Base-by-base conservation (phyloP, 2,329 filamentous ascomycete genomes). In the Coniochaeta sp. region DNA sequence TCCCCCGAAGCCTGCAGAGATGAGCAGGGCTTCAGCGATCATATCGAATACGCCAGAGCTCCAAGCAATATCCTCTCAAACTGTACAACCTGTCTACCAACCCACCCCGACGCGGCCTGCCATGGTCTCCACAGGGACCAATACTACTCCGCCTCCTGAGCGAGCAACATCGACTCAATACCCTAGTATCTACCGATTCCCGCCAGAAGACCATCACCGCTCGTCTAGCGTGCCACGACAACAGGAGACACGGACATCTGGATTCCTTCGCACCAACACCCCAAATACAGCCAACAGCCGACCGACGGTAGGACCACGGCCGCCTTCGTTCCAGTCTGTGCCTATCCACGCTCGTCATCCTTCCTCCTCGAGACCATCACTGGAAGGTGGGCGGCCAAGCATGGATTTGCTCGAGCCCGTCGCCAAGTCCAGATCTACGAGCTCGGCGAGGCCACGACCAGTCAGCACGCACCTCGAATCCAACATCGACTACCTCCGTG, bases 381-480 rank as follows among this genome's bases (percentile, higher is more conserved):
- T 92, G 27, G 87, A 95, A 67, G 77, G 78, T 32, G 76, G 79
- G 14, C 79, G 87, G n/a, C 85, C 88, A 1, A 77, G 76, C 32
- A 61, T 79, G 52, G 87, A 91, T 48, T 63, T 81, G 7, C 71
- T 81, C 8, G 82, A 86, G 32, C 70, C 77, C 0, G 66, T 84
- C 8, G 80, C 83, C 1, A 83, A 79, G 67, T 77, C 58, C 6
- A 60, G 52, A n/a, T 58, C 65, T 10, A 53, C 60, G 26, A 54
- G 56, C 13, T 60, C 60, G 6, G 16, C 18, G 4, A 83, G 85
- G 55, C 77, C 82, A 51, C 80, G 92, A 45, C 92, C 92, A 2
- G 76, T 83, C 1, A 96, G 91, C 65, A 88, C 89, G 30, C 89
- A 91, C 64, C 78, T 95, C 3, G 87, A 91, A 59, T 87, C 87